Evolutionary conservation across 495 filamentous ascomycete genomes (phyloP).

Genomic region (Penicillium cosmopolitanum): DNA sequence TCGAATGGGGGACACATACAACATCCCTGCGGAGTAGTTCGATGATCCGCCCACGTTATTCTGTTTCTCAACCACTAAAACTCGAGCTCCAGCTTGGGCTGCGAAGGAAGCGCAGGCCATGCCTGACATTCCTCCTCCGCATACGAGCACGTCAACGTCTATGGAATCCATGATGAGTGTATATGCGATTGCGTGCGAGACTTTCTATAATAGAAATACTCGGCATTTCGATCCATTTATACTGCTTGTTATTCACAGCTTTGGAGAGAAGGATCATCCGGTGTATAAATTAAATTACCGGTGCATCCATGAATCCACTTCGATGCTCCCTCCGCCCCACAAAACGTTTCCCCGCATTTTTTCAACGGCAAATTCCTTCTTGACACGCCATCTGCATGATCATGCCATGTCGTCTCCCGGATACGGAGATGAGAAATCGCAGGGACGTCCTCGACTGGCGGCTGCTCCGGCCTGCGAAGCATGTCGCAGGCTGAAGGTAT

Average conservation of each 20-base stretch:
- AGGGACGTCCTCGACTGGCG: neutral
- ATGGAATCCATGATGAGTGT: slow-evolving; percentile 22
- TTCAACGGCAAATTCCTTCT: neutral
- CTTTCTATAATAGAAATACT: neutral
- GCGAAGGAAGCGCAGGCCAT: slow-evolving; percentile 35
- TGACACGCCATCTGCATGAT: neutral
- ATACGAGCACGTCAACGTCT: slow-evolving; percentile 30
- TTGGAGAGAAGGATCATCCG: neutral
- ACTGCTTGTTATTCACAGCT: too few species aligned
- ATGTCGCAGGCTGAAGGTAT: slow-evolving; percentile 24
- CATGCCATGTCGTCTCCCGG: neutral
- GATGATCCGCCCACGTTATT: slow-evolving; percentile 26
- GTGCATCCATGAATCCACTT: neutral
- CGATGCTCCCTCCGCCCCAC: neutral
- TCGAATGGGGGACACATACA: slow-evolving; percentile 18
- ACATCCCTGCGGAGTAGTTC: slow-evolving; percentile 33
- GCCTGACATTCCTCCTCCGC: slow-evolving; percentile 37
- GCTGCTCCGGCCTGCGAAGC: slow-evolving; percentile 15
- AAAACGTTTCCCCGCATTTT: slow-evolving; percentile 4
- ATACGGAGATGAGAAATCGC: neutral
- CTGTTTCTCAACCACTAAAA: slow-evolving; percentile 32
- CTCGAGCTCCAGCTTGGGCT: slow-evolving; percentile 26
- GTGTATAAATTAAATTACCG: slow-evolving; percentile 19
- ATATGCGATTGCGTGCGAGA: neutral
- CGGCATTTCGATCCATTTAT: too few species aligned